These are phyloP conservation scores for Stemphylium beticola DNA, from an alignment of 2,329 filamentous ascomycete species.

Conservation along the genomic window DNA sequence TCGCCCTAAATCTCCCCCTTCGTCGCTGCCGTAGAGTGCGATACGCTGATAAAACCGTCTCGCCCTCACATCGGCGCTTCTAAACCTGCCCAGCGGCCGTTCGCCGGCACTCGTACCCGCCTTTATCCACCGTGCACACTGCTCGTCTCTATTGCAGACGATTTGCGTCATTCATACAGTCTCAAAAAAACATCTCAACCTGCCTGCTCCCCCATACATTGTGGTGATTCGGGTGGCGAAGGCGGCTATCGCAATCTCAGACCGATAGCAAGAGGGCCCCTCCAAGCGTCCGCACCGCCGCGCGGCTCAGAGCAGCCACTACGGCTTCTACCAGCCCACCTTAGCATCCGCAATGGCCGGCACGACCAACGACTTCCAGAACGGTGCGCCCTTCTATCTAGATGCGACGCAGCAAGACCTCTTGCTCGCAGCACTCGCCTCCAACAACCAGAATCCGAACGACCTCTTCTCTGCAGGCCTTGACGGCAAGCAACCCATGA, in stretches of 20 bases:
- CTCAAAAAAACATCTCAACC: not conserved
- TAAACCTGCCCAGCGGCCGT: not conserved
- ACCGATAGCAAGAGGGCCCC: slow-evolving; percentile 8
- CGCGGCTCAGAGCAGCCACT: slow-evolving; percentile 3
- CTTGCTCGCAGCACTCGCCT: slow-evolving; percentile 55
- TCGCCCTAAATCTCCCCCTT: not conserved
- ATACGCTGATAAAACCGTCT: slow-evolving; percentile 12
- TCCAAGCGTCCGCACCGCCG: not conserved
- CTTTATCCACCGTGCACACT: slow-evolving; percentile 15
- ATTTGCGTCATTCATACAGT: slow-evolving; percentile 22
- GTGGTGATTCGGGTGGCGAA: slow-evolving; percentile 15
- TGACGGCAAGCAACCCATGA: slow-evolving; percentile 24
- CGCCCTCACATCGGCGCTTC: slow-evolving; percentile 3
- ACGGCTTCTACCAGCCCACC: not conserved
- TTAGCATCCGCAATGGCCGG: slow-evolving; percentile 42
- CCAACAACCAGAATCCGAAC: slow-evolving; percentile 50
- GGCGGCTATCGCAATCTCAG: slow-evolving; percentile 8
- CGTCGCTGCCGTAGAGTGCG: slow-evolving; percentile 11
- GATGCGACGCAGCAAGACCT: slow-evolving; percentile 56
- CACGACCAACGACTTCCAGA: slow-evolving; percentile 48
- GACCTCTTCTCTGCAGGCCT: slow-evolving; percentile 35
- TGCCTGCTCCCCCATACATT: slow-evolving; percentile 2
- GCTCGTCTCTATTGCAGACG: slow-evolving; percentile 3
- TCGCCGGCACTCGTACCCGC: slow-evolving; percentile 12
- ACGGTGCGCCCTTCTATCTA: slow-evolving; percentile 52